Base-by-base conservation (phyloP, 352 stramenopile species). In the Phytopythium boreale region DNA sequence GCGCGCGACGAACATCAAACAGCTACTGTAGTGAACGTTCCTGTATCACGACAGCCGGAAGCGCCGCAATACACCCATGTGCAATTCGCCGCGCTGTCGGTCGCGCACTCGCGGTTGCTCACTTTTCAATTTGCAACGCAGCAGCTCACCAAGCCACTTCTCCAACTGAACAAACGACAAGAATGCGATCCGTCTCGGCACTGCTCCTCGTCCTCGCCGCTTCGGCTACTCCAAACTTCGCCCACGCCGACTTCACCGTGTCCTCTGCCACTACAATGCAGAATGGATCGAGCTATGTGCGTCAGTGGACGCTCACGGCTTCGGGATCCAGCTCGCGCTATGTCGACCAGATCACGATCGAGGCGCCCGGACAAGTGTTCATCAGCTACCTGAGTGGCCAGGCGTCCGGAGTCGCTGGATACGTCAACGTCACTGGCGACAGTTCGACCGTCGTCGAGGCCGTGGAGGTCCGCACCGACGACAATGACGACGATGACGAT, bases 341-440 rank as follows among this genome's bases (percentile, higher is more conserved):
- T 11, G 64, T 79, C 29, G 66, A 71, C 43, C 63, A 67, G 6
- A 67, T 77, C 62, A 66, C 66, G 41, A 29, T 77, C 39, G 49
- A 74, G 19, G 55, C 72, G 3, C 60, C 56, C 2, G 70, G 70
- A 0, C 70, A 64, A 9, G 67, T 72, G 31, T 74, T 74, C 59
- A 50, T 77, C 44, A 69, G 70, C 64, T 68, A 74, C 61, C 31
- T 59, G 12, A 72, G 47, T 11, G 49, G 36, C 17, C 9, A 72
- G 26, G 44, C 63, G 4, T 57, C 61, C 24, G 67, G 64, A 39
- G 47, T 77, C 2, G 57, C 71, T 12, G 70, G 70, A 37, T 77
- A 74, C 50, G 61, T 72, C n/a, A 77, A 77, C 39, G 63, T 77
- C 12, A 74, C 70, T 2, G 67, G 64, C 0, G 61, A 67, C 50